Evolutionary conservation across 106 monocot species (phyloP), one percentile per base, ranked within the genome.

Genomic region (Ottelia alismoides): DNA sequence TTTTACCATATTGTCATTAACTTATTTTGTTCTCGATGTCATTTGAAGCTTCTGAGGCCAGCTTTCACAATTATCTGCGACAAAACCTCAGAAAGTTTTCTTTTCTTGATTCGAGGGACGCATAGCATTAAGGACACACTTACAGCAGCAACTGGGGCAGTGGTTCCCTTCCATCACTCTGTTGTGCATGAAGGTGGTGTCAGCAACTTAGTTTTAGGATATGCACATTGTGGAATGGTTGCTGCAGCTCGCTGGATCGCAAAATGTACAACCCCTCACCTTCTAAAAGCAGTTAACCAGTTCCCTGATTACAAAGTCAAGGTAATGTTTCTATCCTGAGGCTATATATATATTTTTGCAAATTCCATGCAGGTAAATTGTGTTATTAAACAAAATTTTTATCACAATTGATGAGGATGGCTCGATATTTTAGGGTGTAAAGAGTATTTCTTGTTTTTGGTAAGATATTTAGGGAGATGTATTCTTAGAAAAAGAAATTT

Each of bases 191-290:
- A 72, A 62, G 67, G 58, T 30, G 67, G 67, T 49, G 52, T 68
- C 30, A 55, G 53, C 57, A 67, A 63, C 53, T 49, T 77, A 52
- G 67, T 77, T 18, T 47, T 68, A 43, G 77, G 77, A 58, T 77
- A 77, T 77, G 77, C 77, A 58, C 77, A 77, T 52, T 72, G 62
- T 72, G 77, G 77, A 40, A 77, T 77, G 77, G 77, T 77, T 72
- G 67, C 59, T 67, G 72, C 77, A 30, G 77, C 77, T 50, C 71
- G 62, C 21, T 77, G 77, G 72, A 72, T 77, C 54, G 77, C 77
- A 52, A 77, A 72, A 68, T 64, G 71, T 58, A 47, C 63, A 10
- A 68, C 63, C 49, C 72, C 77, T 22, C 58, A 48, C 49, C 67
- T 72, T 35, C 67, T 62, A 20, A 58, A 72, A 58, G 77, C 77